These are phyloP conservation scores for Cajanus cajan DNA, from an alignment of 306 rosid species.

Conservation along the genomic window DNA sequence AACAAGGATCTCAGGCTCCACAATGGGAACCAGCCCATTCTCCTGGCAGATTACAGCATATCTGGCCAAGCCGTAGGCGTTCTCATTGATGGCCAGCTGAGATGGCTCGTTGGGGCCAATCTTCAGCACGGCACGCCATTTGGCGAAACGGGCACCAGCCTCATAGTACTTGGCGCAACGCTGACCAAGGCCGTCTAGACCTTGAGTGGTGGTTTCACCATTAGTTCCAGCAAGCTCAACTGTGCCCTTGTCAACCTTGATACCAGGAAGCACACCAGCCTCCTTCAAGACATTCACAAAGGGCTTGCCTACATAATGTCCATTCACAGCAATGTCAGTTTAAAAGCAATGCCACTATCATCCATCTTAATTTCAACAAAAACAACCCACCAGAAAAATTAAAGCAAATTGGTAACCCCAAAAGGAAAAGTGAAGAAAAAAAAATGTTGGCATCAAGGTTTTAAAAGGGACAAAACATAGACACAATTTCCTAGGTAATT, in stretches of 20 bases:
- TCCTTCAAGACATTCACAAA: slow-evolving; percentile 42
- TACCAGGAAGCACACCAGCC: slow-evolving; percentile 46
- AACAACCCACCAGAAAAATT: not conserved
- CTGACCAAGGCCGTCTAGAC: slow-evolving; percentile 42
- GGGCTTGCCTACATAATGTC: slow-evolving; percentile 31
- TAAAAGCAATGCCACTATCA: not conserved
- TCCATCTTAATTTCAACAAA: not conserved
- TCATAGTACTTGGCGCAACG: slow-evolving; percentile 41
- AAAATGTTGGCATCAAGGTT: not conserved
- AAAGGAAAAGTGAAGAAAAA: not conserved
- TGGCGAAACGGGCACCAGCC: slow-evolving; percentile 45
- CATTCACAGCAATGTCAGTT: slow-evolving; percentile 11
- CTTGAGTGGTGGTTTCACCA: slow-evolving; percentile 48
- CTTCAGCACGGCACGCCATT: slow-evolving; percentile 44
- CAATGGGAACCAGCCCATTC: slow-evolving; percentile 46
- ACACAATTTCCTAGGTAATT: not conserved
- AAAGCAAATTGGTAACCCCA: not conserved
- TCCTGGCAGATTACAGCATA: slow-evolving; percentile 47
- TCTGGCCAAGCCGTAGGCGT: slow-evolving; percentile 43
- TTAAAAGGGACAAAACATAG: not conserved
- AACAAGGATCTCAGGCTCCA: slow-evolving; percentile 52
- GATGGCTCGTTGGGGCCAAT: slow-evolving; percentile 47
- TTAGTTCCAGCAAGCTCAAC: slow-evolving; percentile 41
- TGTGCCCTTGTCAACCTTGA: slow-evolving; percentile 51
- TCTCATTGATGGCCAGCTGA: slow-evolving; percentile 31